Percentiles rank a stretch among this genome's conserved stretches.
Evolutionary conservation across 2,329 filamentous ascomycete species (phyloP).

Genomic region (Helminthosporium solani): DNA sequence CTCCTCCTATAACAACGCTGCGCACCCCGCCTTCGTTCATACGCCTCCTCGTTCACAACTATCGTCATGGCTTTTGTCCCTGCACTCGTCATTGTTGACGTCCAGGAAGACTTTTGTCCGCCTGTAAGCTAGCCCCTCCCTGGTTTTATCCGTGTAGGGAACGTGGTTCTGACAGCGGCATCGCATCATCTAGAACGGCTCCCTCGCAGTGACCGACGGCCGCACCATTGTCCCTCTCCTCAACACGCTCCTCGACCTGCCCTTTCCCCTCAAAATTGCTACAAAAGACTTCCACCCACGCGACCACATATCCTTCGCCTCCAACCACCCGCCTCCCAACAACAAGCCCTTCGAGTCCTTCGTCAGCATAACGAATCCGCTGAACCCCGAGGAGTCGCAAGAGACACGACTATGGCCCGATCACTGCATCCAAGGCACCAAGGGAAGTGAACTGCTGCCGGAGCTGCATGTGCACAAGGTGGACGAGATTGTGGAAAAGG

Average conservation of each 20-base stretch:
- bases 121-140: constrained; percentile 62
- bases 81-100: constrained; percentile 75
- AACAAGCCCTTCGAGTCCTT: constrained; percentile 68
- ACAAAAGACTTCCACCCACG: constrained; percentile 91
- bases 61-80: constrained; percentile 43
- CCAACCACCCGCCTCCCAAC: constrained; percentile 66
- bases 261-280: constrained; percentile 73
- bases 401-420: constrained; percentile 78
- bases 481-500: constrained; percentile 75
- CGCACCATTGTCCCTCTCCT: constrained; percentile 68
- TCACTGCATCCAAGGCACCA: constrained; percentile 78
- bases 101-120: constrained; percentile 94
- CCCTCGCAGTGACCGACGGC: constrained; percentile 77
- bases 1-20: background rate
- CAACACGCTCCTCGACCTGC: constrained; percentile 71
- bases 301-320: constrained; percentile 84
- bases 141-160: too few species aligned
- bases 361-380: constrained; percentile 66
- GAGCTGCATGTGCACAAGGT: constrained; percentile 65
- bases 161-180: too few species aligned
- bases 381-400: constrained; percentile 63
- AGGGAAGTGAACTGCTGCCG: constrained; percentile 70
- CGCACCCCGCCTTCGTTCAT: background rate
- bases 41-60: too few species aligned
- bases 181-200: constrained; percentile 62